A percentile compares a stretch with the other conserved stretches of the same genome.
phyloP scores from a whole-genome alignment of 2,329 filamentous ascomycete genomes.

The Alternaria novae-zelandiae region DNA sequence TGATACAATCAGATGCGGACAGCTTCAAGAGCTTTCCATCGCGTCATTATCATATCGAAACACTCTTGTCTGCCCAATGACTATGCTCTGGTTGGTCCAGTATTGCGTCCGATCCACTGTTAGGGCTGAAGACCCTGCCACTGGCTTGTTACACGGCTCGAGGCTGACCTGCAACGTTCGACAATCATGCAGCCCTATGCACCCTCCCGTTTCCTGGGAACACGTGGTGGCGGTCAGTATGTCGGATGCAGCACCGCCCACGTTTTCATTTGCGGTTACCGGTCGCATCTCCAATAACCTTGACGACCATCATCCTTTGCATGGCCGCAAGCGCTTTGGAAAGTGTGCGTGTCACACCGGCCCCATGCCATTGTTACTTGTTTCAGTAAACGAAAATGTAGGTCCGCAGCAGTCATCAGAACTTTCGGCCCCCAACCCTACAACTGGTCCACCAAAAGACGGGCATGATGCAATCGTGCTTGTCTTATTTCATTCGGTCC shows the following conservation, averaged over 20 bases:
- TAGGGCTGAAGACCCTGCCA: constrained; percentile 10
- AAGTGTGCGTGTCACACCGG: neutral
- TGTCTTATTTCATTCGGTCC: neutral
- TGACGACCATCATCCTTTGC: neutral
- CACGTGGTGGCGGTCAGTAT: constrained; percentile 37
- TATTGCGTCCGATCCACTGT: constrained; percentile 10
- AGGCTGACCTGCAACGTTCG: constrained; percentile 36
- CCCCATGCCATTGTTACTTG: constrained; percentile 12
- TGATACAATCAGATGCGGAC: neutral
- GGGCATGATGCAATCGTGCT: constrained; percentile 10
- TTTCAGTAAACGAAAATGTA: constrained; percentile 30
- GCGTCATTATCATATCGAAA: neutral
- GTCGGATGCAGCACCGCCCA: constrained; percentile 31
- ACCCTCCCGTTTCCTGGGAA: constrained; percentile 32
- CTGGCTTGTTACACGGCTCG: constrained; percentile 17
- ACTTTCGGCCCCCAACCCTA: constrained; percentile 19
- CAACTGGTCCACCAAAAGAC: constrained; percentile 9
- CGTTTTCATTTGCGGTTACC: neutral
- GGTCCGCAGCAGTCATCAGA: constrained; percentile 19
- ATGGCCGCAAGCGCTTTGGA: neutral
- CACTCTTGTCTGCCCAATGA: neutral
- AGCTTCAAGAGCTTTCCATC: neutral
- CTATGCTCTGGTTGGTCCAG: neutral
- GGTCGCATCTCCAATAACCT: constrained; percentile 7
- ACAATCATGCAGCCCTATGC: constrained; percentile 45